phyloP scores from a whole-genome alignment of 129 eudicot genomes.

The Solidago caesia region DNA sequence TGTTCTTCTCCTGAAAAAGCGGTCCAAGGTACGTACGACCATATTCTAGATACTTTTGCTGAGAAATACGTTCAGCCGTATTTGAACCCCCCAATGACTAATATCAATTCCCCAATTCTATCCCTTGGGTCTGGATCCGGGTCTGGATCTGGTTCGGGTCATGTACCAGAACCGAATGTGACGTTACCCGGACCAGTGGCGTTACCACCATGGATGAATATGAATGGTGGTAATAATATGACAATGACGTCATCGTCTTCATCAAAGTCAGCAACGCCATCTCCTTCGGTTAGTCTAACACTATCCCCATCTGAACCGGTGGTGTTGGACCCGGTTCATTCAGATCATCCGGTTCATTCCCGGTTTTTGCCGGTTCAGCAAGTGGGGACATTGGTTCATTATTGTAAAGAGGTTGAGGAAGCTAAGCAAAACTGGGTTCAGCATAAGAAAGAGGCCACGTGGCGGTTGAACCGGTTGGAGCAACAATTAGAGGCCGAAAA shows the following conservation, averaged over 20 bases:
- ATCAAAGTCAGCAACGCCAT: slow-evolving; percentile 47
- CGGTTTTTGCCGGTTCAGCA: slow-evolving; percentile 53
- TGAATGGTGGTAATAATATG: slow-evolving; percentile 1
- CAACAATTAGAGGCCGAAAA: slow-evolving; percentile 64
- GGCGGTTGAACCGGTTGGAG: slow-evolving; percentile 69
- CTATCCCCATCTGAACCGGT: slow-evolving; percentile 65
- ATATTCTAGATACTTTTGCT: slow-evolving; percentile 60
- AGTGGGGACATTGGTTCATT: slow-evolving; percentile 45
- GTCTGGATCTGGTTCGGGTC: neutral
- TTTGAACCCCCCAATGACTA: slow-evolving; percentile 34
- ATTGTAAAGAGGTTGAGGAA: slow-evolving; percentile 61
- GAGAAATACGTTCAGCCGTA: slow-evolving; percentile 71
- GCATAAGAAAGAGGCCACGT: slow-evolving; percentile 61
- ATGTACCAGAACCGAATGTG: slow-evolving; percentile 16
- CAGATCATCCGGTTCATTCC: slow-evolving; percentile 25
- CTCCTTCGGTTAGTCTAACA: slow-evolving; percentile 58
- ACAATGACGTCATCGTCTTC: slow-evolving; percentile 33
- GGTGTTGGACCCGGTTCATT: slow-evolving; percentile 49
- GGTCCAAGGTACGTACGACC: slow-evolving; percentile 59
- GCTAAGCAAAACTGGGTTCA: slow-evolving; percentile 58
- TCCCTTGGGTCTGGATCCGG: slow-evolving; percentile 32
- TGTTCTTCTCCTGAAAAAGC: slow-evolving; percentile 40
- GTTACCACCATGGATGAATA: slow-evolving; percentile 53
- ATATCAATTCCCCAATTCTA: slow-evolving; percentile 36
- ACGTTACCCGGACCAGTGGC: neutral